Conservation (phyloP, 495 filamentous ascomycete species). For the Talaromyces wortmannii region DNA sequence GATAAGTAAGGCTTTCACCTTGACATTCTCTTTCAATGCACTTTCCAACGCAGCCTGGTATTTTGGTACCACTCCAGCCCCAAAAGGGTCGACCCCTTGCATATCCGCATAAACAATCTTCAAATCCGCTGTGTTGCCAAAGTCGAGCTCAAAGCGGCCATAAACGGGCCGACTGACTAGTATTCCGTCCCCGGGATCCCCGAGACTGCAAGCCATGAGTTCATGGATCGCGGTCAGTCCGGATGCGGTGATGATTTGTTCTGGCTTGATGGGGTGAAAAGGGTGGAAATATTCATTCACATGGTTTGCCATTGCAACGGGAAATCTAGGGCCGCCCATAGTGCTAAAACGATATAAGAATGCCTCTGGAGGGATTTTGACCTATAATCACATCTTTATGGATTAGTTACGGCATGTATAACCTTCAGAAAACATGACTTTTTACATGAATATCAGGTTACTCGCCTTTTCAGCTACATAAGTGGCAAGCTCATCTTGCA, state of each 20-base stretch:
- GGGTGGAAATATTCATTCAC: constrained; percentile 31
- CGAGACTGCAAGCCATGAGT: constrained; percentile 34
- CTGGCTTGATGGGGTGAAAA: constrained; percentile 19
- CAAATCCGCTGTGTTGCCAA: constrained; percentile 26
- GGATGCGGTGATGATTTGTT: constrained; percentile 27
- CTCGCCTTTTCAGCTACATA: constrained; percentile 22
- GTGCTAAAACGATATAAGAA: constrained; percentile 25
- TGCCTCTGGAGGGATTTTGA: constrained; percentile 18
- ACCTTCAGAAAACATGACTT: not conserved
- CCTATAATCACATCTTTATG: constrained; percentile 6
- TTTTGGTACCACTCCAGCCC: constrained; percentile 16
- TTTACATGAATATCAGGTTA: not conserved
- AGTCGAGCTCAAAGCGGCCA: constrained; percentile 32
- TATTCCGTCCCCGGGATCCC: constrained; percentile 36
- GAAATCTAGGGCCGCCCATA: constrained; percentile 18
- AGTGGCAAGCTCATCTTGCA: constrained; percentile 20
- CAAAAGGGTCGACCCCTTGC: constrained; percentile 19
- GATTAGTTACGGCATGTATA: too few relatives aligned
- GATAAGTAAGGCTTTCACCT: not conserved
- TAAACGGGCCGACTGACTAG: constrained; percentile 34
- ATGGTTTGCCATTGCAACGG: constrained; percentile 22
- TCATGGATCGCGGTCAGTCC: constrained; percentile 26
- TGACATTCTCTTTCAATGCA: constrained; percentile 3
- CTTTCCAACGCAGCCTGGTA: constrained; percentile 20
- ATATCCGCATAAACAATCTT: constrained; percentile 30